phyloP scores from a whole-genome alignment of 2,329 filamentous ascomycete species.

The Penicillium corylophilum region DNA sequence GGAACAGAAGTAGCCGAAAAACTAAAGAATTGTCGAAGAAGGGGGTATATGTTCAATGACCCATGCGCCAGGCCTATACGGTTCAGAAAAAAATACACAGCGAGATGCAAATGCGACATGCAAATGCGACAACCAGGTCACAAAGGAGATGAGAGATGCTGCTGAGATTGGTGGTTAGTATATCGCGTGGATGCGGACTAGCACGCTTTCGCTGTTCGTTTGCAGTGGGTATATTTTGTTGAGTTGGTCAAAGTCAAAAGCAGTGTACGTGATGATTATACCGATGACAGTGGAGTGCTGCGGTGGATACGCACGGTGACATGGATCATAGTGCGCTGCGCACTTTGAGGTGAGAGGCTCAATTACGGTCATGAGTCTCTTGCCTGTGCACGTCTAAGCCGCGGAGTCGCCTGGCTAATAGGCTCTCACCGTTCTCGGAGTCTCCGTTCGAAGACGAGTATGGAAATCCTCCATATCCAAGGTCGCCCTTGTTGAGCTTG shows the following conservation, averaged over 20 bases:
- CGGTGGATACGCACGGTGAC: background rate
- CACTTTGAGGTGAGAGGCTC: slow-evolving; percentile 2
- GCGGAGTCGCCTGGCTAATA: slow-evolving; percentile 68
- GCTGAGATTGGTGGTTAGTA: slow-evolving; percentile 8
- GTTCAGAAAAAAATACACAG: slow-evolving; percentile 1
- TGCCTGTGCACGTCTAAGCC: slow-evolving; percentile 55
- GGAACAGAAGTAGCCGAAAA: background rate
- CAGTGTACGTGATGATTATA: background rate
- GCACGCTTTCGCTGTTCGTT: slow-evolving; percentile 2
- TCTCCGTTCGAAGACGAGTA: slow-evolving; percentile 45
- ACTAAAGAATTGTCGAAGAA: background rate
- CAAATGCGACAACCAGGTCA: background rate
- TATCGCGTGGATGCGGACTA: slow-evolving; percentile 1
- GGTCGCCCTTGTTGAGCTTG: slow-evolving; percentile 67
- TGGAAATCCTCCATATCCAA: slow-evolving; percentile 60
- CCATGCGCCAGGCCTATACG: slow-evolving; percentile 6
- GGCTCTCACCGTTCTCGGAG: slow-evolving; percentile 58
- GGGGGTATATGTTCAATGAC: slow-evolving; percentile 11
- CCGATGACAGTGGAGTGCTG: background rate
- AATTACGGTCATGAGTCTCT: slow-evolving; percentile 14
- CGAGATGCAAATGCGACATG: background rate
- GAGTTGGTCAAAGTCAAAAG: background rate
- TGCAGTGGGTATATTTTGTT: background rate
- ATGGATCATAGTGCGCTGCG: background rate
- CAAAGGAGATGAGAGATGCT: background rate